Percentiles rank a stretch among this genome's conserved stretches.
These are phyloP conservation scores for Macrocybe gigantea DNA, from an alignment of 768 basidiomycete species.

Conservation along the genomic window DNA sequence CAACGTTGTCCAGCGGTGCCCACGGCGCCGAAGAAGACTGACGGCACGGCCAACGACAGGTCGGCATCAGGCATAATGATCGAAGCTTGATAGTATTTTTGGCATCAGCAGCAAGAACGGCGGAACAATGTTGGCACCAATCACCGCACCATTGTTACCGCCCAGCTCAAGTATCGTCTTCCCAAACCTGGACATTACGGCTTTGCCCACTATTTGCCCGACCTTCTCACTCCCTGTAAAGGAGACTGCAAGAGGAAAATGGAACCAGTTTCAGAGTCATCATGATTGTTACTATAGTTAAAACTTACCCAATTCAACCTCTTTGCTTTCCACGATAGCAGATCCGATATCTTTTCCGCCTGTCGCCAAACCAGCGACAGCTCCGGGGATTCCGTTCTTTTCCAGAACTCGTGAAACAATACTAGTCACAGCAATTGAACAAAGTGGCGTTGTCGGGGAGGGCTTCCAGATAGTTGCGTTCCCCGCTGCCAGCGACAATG, in stretches of 20 bases:
- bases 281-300: neutral
- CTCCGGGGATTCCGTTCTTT: slow-evolving; percentile 77
- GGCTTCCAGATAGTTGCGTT: slow-evolving; percentile 97
- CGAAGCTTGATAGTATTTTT: slow-evolving; percentile 50
- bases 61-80: slow-evolving; percentile 94
- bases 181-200: slow-evolving; percentile 83
- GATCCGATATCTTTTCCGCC: slow-evolving; percentile 81
- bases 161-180: slow-evolving; percentile 89
- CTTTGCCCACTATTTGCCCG: slow-evolving; percentile 83
- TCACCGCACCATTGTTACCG: slow-evolving; percentile 81
- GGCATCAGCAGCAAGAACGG: slow-evolving; percentile 8
- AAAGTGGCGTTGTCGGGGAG: slow-evolving; percentile 82
- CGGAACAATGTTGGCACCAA: slow-evolving; percentile 10
- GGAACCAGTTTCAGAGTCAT: slow-evolving; percentile 4
- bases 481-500: slow-evolving; percentile 82
- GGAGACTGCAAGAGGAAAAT: slow-evolving; percentile 50
- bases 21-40: slow-evolving; percentile 91
- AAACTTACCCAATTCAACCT: slow-evolving; percentile 71
- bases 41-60: slow-evolving; percentile 80
- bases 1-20: slow-evolving; percentile 77
- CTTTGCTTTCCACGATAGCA: slow-evolving; percentile 64
- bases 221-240: slow-evolving; percentile 93
- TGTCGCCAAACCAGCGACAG: slow-evolving; percentile 75
- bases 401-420: slow-evolving; percentile 81
- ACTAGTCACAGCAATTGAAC: slow-evolving; percentile 85